Evolutionary conservation across 768 basidiomycete species (phyloP).

Genomic region (Mrakia blollopis): DNA sequence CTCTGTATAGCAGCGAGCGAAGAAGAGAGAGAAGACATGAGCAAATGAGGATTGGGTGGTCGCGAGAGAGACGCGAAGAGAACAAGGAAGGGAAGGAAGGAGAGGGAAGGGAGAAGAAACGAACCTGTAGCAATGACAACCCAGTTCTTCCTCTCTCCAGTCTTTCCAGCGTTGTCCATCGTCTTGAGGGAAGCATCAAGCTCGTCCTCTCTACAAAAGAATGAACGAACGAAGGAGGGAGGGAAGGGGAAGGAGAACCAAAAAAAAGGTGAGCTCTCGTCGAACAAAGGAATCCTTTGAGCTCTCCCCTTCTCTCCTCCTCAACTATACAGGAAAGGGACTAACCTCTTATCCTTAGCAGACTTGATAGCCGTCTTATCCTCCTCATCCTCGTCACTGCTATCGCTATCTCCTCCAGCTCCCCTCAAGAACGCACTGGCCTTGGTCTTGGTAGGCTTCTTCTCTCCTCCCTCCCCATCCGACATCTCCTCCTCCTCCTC

Average conservation of each 20-base stretch:
- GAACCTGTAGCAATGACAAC: conserved; percentile 78
- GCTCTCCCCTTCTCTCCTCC: background rate
- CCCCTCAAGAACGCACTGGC: conserved; percentile 27
- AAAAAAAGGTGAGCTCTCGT: background rate
- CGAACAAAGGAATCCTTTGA: conserved; percentile 9
- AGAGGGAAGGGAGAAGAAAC: conserved; percentile 36
- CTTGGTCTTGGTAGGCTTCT: conserved; percentile 30
- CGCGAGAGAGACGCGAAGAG: conserved; percentile 16
- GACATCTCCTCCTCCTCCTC: conserved; percentile 34
- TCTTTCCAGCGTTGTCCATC: conserved; percentile 92
- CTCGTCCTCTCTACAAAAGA: conserved; percentile 59
- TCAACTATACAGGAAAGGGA: background rate
- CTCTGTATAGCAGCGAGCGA: conserved; percentile 51
- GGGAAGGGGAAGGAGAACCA: background rate
- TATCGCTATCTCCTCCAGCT: conserved; percentile 7
- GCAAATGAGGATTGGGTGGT: background rate
- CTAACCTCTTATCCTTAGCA: conserved; percentile 32
- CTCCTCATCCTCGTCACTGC: conserved; percentile 25
- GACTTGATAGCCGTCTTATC: conserved; percentile 31
- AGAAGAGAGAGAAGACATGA: background rate
- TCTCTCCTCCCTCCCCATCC: conserved; percentile 26
- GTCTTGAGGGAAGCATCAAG: conserved; percentile 86
- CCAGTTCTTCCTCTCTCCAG: conserved; percentile 73
- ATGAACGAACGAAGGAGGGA: background rate
- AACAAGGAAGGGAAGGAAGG: conserved; percentile 1